These are phyloP conservation scores for Volvox carteri DNA, from an alignment of 163 green algal genomes.

Conservation along the genomic window DNA sequence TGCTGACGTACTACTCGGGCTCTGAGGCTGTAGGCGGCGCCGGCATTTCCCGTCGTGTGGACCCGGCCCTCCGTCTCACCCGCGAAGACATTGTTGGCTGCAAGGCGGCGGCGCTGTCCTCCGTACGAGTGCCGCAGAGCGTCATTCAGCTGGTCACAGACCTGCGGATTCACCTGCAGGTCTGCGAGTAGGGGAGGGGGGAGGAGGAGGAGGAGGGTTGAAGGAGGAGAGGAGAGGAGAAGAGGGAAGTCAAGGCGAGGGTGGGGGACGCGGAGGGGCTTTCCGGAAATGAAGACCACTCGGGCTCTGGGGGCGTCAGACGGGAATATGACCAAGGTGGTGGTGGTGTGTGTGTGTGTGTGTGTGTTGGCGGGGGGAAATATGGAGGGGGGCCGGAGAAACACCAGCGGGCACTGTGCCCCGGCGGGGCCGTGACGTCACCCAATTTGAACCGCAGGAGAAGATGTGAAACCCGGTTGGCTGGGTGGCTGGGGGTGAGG, in stretches of 20 bases:
- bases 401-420: too few species aligned
- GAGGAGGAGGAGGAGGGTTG: neutral
- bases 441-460: too few species aligned
- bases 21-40: conserved; percentile 15
- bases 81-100: conserved; percentile 64
- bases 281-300: too few species aligned
- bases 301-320: too few species aligned
- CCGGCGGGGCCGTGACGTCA: too few species aligned
- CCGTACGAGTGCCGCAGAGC: conserved; percentile 74
- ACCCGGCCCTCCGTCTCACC: conserved; percentile 54
- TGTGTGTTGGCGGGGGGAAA: too few species aligned
- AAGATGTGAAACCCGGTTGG: too few species aligned
- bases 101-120: conserved; percentile 62
- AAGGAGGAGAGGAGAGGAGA: neutral
- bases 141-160: conserved; percentile 89
- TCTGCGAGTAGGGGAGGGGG: neutral
- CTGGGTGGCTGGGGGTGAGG: too few species aligned
- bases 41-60: conserved; percentile 23
- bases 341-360: too few species aligned
- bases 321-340: too few species aligned
- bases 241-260: neutral
- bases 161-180: conserved; percentile 82
- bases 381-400: too few species aligned
- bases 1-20: conserved; percentile 73
- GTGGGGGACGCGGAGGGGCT: too few species aligned